A percentile compares a stretch with the other conserved stretches of the same genome.
Conservation (phyloP, 495 filamentous ascomycete genomes). For the Penicillium waksmanii region DNA sequence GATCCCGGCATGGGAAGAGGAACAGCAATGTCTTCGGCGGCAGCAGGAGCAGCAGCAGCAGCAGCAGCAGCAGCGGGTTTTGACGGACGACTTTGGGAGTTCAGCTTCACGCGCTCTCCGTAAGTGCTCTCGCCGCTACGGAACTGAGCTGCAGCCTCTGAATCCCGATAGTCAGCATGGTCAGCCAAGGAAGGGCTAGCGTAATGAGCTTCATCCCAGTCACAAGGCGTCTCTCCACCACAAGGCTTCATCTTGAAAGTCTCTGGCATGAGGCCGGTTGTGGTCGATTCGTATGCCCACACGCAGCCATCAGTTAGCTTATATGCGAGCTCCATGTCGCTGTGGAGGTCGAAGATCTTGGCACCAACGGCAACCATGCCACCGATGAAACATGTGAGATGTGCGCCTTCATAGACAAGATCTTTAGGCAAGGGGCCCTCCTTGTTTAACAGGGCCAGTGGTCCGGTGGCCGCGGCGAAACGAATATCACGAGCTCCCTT, state of each 20-base stretch:
- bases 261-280: conserved; percentile 92
- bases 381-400: conserved; percentile 88
- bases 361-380: conserved; percentile 93
- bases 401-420: conserved; percentile 65
- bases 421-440: conserved; percentile 16
- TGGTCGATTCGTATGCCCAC: conserved; percentile 84
- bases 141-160: conserved; percentile 40
- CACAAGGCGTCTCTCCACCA: conserved; percentile 63
- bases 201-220: conserved; percentile 76
- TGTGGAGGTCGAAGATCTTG: conserved; percentile 77
- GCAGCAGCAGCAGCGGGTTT: conserved; percentile 2
- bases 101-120: conserved; percentile 32
- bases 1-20: conserved; percentile 35
- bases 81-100: conserved; percentile 11
- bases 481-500: conserved; percentile 73
- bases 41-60: background rate
- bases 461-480: conserved; percentile 64
- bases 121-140: conserved; percentile 30
- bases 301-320: conserved; percentile 91
- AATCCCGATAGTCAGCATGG: conserved; percentile 48
- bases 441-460: conserved; percentile 29
- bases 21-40: conserved; percentile 5
- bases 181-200: conserved; percentile 19
- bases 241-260: conserved; percentile 68
- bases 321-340: conserved; percentile 79